Conservation (phyloP, 352 stramenopile genomes). For the Phytophthora constricta region DNA sequence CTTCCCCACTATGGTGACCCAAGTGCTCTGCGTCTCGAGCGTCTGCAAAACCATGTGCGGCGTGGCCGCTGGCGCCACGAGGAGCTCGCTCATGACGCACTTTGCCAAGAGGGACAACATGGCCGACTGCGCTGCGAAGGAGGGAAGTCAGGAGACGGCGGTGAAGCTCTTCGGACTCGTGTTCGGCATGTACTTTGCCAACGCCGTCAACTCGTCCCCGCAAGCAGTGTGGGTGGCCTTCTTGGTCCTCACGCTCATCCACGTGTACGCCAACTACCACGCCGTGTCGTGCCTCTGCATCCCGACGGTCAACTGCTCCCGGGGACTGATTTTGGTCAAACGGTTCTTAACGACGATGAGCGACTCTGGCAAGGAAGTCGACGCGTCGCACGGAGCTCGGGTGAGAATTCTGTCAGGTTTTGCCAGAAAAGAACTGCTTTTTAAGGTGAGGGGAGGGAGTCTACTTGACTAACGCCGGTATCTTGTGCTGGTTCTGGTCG, state of each 20-base stretch:
- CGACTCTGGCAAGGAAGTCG: slow-evolving; percentile 35
- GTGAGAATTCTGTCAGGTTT: background rate
- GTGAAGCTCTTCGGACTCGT: slow-evolving; percentile 95
- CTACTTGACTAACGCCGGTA: background rate
- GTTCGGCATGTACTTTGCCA: slow-evolving; percentile 87
- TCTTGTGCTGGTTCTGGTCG: slow-evolving; percentile 1
- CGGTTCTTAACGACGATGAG: slow-evolving; percentile 42
- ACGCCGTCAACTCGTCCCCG: slow-evolving; percentile 68
- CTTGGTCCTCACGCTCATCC: slow-evolving; percentile 89
- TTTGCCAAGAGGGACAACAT: slow-evolving; percentile 89
- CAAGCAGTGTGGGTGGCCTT: slow-evolving; percentile 92
- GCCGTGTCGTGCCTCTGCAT: slow-evolving; percentile 90
- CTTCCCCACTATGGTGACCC: slow-evolving; percentile 69
- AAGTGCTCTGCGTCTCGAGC: slow-evolving; percentile 86
- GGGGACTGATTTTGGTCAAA: slow-evolving; percentile 62
- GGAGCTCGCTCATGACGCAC: slow-evolving; percentile 92
- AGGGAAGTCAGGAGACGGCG: slow-evolving; percentile 96
- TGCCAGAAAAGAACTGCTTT: too few relatives aligned
- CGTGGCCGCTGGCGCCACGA: slow-evolving; percentile 93
- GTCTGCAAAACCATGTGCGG: slow-evolving; percentile 96
- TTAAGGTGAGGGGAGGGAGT: too few relatives aligned
- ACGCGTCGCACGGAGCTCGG: slow-evolving; percentile 2
- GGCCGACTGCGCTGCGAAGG: slow-evolving; percentile 95
- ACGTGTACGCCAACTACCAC: slow-evolving; percentile 96
- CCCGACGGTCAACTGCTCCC: slow-evolving; percentile 86